A percentile compares a stretch with the other conserved stretches of the same genome.
phyloP scores from a whole-genome alignment of 2,329 filamentous ascomycete species.

The Aspergillus fumigatus region DNA sequence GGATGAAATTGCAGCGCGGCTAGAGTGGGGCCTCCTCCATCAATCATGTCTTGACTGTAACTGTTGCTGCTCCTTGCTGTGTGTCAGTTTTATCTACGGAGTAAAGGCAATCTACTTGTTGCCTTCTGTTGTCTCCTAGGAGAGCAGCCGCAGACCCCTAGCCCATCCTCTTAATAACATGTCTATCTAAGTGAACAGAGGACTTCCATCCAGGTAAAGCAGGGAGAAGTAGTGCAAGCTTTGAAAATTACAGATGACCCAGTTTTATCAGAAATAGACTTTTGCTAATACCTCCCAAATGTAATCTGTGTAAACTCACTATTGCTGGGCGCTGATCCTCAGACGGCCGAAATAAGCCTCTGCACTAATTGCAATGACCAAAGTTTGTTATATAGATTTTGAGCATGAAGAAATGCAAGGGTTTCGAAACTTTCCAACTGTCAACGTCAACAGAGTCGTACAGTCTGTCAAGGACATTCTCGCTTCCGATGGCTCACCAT shows the following conservation, averaged over 20 bases:
- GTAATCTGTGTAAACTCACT: not conserved
- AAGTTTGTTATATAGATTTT: not conserved
- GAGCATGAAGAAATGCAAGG: not conserved
- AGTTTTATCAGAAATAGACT: not conserved
- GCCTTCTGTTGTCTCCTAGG: not conserved
- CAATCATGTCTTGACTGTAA: not conserved
- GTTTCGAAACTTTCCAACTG: not conserved
- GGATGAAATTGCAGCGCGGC: conserved; percentile 4
- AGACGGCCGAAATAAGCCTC: not conserved
- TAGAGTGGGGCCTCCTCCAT: not conserved
- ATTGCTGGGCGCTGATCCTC: not conserved
- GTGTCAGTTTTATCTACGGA: not conserved
- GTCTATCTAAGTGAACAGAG: not conserved
- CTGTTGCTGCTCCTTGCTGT: not conserved
- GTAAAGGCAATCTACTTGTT: not conserved
- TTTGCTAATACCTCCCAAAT: not conserved
- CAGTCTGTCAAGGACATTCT: not conserved
- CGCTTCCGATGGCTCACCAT: not conserved
- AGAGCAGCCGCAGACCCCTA: not conserved
- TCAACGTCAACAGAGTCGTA: not conserved
- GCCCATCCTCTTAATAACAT: too few relatives aligned
- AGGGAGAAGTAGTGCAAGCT: not conserved
- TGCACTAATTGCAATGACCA: not conserved
- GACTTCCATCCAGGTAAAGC: not conserved
- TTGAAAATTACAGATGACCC: not conserved